Base-by-base conservation (phyloP, 106 monocot species). In the Alisma plantagoaquatica region DNA sequence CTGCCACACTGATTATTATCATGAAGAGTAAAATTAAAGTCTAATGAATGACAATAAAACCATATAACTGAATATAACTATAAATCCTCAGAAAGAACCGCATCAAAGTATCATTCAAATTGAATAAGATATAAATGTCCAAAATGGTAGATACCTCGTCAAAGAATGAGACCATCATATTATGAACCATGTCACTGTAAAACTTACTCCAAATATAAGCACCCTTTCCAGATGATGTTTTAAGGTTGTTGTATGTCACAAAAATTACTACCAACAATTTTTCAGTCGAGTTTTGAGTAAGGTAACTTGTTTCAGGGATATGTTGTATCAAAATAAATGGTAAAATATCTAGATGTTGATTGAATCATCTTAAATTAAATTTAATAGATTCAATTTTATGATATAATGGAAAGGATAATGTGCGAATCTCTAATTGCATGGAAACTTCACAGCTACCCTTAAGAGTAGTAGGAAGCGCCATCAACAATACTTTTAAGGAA, bases 261-360 rank as follows among this genome's bases (percentile, higher is more conserved):
- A 98, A 98, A 56, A 98, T 52, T 31, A 98, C 89, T 29, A 24
- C 98, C 98, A 61, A 90, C 77, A 56, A 85, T 84, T 70, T 89
- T 98, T 2, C 85, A 98, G 46, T 98, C 98, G 54, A 98, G 76
- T 65, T 98, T 98, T 53, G 98, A 81, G 66, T 98, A 98, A 53
- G 98, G 76, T 56, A 98, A 74, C 71, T 98, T 98, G 74, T 98
- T 98, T 61, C 89, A 64, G 28, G 98, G 74, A 79, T 98, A 89
- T 47, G 90, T 89, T 98, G 35, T 14, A 38, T 7, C 6, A 38
- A 38, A 38, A 38, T 6, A n/a, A n/a, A n/a, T n/a, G n/a, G n/a
- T n/a, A n/a, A n/a, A n/a, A n/a, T n/a, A n/a, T n/a, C n/a, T n/a
- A n/a, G n/a, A n/a, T n/a, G n/a, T n/a, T n/a, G n/a, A n/a, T n/a